Conservation (phyloP, 2,329 filamentous ascomycete species). For the Epichloe hybrida region DNA sequence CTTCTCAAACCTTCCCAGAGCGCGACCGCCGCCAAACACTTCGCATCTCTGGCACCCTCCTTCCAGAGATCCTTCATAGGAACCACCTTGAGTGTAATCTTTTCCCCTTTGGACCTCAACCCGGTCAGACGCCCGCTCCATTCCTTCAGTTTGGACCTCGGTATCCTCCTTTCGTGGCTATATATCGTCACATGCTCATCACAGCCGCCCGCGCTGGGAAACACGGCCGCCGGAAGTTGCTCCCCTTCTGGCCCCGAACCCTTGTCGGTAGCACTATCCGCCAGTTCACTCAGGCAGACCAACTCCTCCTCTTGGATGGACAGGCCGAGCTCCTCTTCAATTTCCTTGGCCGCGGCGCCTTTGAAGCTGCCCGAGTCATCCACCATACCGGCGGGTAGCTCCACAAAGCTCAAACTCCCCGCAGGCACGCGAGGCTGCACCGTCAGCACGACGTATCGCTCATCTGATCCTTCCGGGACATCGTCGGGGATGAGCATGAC, state of each 20-base stretch:
- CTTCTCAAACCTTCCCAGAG: slow-evolving; percentile 42
- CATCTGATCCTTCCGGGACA: slow-evolving; percentile 20
- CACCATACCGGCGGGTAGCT: slow-evolving; percentile 47
- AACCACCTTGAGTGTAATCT: slow-evolving; percentile 47
- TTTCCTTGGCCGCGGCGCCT: slow-evolving; percentile 45
- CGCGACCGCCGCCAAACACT: slow-evolving; percentile 44
- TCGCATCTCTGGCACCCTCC: slow-evolving; percentile 43
- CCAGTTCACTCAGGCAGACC: slow-evolving; percentile 38
- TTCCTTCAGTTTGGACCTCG: slow-evolving; percentile 33
- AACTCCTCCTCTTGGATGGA: slow-evolving; percentile 34
- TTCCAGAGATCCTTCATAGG: slow-evolving; percentile 42
- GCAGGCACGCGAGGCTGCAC: slow-evolving; percentile 44
- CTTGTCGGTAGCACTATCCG: slow-evolving; percentile 16
- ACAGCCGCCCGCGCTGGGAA: slow-evolving; percentile 43
- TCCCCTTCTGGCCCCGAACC: slow-evolving; percentile 14
- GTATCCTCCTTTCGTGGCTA: slow-evolving; percentile 38
- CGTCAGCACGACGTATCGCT: slow-evolving; percentile 44
- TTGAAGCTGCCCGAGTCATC: slow-evolving; percentile 39
- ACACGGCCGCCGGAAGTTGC: slow-evolving; percentile 35
- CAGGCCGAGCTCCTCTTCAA: slow-evolving; percentile 45
- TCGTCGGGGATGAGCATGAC: slow-evolving; percentile 43
- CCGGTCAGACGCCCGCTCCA: slow-evolving; percentile 47
- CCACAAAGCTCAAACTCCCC: slow-evolving; percentile 39
- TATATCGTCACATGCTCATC: slow-evolving; percentile 49
- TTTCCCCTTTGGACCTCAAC: slow-evolving; percentile 43